phyloP scores from a whole-genome alignment of 768 basidiomycete species.

The Pleurotus tuber-regium region DNA sequence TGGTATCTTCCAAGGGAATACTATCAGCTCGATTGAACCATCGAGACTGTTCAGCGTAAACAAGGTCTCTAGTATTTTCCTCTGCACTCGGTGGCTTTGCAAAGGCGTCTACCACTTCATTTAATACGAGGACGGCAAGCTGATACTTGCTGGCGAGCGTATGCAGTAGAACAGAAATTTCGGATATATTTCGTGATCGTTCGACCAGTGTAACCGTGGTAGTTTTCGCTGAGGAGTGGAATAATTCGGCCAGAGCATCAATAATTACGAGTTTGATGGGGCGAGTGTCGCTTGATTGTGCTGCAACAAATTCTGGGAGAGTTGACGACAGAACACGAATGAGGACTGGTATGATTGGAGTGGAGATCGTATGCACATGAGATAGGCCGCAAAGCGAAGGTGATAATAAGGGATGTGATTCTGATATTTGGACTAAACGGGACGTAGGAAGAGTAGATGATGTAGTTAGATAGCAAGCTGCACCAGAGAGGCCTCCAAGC shows the following conservation, averaged over 20 bases:
- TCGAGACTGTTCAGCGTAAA: slow-evolving; percentile 71
- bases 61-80: slow-evolving; percentile 34
- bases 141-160: slow-evolving; percentile 58
- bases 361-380: slow-evolving; percentile 60
- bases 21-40: slow-evolving; percentile 73
- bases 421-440: slow-evolving; percentile 65
- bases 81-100: slow-evolving; percentile 28
- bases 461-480: slow-evolving; percentile 77
- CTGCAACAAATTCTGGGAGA: slow-evolving; percentile 50
- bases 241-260: slow-evolving; percentile 86
- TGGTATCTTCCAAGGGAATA: slow-evolving; percentile 53
- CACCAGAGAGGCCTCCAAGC: slow-evolving; percentile 60
- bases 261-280: slow-evolving; percentile 81
- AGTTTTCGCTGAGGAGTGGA: slow-evolving; percentile 62
- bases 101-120: slow-evolving; percentile 87
- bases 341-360: slow-evolving; percentile 53
- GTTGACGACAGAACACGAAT: slow-evolving; percentile 51
- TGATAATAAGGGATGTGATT: slow-evolving; percentile 47
- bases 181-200: slow-evolving; percentile 66
- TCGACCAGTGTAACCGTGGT: slow-evolving; percentile 63
- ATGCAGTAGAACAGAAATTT: slow-evolving; percentile 72
- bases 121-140: slow-evolving; percentile 80
- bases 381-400: slow-evolving; percentile 43
- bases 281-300: slow-evolving; percentile 24
- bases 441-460: slow-evolving; percentile 65